These are phyloP conservation scores for Dentipellis fragilis DNA, from an alignment of 768 basidiomycete species.

Conservation along the genomic window DNA sequence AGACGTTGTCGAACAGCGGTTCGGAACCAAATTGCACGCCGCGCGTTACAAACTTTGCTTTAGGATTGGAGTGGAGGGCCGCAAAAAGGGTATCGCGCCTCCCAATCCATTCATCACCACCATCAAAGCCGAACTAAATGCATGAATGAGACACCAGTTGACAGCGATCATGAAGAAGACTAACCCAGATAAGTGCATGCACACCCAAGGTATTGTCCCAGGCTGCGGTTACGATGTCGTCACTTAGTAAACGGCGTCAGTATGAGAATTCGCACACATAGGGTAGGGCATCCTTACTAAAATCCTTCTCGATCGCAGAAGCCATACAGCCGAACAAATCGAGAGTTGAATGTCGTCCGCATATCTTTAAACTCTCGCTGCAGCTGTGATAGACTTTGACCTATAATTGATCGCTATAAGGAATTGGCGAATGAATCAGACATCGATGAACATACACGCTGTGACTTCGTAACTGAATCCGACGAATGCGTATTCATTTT, in stretches of 20 bases:
- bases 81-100: conserved; percentile 19
- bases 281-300: conserved; percentile 20
- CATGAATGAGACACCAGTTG: background rate
- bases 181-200: conserved; percentile 66
- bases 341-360: conserved; percentile 43
- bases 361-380: conserved; percentile 51
- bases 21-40: conserved; percentile 65
- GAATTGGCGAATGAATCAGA: background rate
- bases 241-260: conserved; percentile 23
- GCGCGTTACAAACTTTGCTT: conserved; percentile 53
- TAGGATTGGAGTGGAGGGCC: conserved; percentile 19
- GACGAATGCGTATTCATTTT: conserved; percentile 64
- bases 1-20: conserved; percentile 50
- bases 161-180: conserved; percentile 7
- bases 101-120: conserved; percentile 14
- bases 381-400: conserved; percentile 45
- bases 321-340: conserved; percentile 51
- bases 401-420: conserved; percentile 24
- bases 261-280: background rate
- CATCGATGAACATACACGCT: conserved; percentile 33
- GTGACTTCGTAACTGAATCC: conserved; percentile 73
- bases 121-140: conserved; percentile 21
- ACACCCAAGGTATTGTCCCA: conserved; percentile 62
- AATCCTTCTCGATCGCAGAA: conserved; percentile 29
- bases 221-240: conserved; percentile 58